A percentile compares a stretch with the other conserved stretches of the same genome.
phyloP scores from a whole-genome alignment of 129 eudicot species.

The Chrysanthemum lavandulifolium region DNA sequence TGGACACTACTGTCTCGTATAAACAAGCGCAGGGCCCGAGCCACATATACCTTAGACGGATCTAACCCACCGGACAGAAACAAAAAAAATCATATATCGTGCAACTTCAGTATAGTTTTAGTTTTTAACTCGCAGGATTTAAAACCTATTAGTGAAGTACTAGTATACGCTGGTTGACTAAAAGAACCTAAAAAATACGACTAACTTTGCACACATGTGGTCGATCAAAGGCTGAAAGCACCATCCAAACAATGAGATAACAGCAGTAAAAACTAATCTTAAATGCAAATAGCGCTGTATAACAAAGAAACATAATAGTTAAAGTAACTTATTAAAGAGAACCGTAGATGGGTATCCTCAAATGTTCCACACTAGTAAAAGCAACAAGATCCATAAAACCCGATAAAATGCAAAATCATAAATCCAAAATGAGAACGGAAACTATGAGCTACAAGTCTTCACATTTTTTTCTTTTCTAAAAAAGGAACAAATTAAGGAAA shows the following conservation, averaged over 20 bases:
- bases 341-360: slow-evolving; percentile 40
- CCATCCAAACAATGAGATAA: slow-evolving; percentile 17
- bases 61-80: no score
- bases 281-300: slow-evolving; percentile 19
- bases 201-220: background rate
- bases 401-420: slow-evolving; percentile 7
- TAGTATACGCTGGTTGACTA: background rate
- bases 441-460: slow-evolving; percentile 29
- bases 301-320: slow-evolving; percentile 22
- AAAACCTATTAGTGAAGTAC: no score
- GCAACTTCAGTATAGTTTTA: no score
- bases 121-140: no score
- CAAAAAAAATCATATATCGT: no score
- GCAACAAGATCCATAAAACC: slow-evolving; percentile 34
- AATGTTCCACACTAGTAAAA: slow-evolving; percentile 38
- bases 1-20: no score
- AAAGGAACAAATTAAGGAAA: slow-evolving; percentile 21
- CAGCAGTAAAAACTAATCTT: slow-evolving; percentile 5
- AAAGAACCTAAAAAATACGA: background rate
- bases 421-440: slow-evolving; percentile 14
- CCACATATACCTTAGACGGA: no score
- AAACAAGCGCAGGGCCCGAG: no score
- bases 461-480: slow-evolving; percentile 12
- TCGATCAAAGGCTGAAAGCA: background rate
- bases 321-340: slow-evolving; percentile 39